Base-by-base conservation (phyloP, 164 flowering plant species). In the Hamamelis virginiana region DNA sequence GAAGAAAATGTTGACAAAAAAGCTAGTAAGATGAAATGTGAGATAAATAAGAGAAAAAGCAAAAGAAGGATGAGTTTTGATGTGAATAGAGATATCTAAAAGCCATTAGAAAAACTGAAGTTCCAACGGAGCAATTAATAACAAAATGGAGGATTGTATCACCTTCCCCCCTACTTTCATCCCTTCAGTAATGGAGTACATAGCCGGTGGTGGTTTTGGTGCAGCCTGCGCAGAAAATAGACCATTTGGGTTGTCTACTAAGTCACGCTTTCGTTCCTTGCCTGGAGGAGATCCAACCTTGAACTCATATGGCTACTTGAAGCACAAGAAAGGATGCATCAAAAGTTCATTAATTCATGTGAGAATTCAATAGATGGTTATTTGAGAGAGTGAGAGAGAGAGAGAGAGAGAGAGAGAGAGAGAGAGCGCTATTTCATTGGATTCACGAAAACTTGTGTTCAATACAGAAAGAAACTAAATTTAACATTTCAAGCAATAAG, bases 81-180 rank as follows among this genome's bases (percentile, higher is more conserved):
- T 15, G 62, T 28, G 21, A 27, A 59, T 28, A 33, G 61, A 23
- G 33, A 27, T 15, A 16, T 1, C 15, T 21, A 65, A 45, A 59
- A 41, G 59, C 8, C 13, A 67, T 59, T 8, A 26, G 25, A 45
- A 26, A 23, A 47, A 22, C 58, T 0, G 16, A 47, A 13, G 55
- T 2, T 21, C 10, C 5, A 25, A 25, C 13, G 4, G 27, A 1
- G 4, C 45, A 62, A 9, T 10, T 50, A 62, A 11, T 15, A 16
- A 70, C 62, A 5, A 23, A 9, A 41, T n/a, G 2, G 18, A n/a
- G 13, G 13, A 16, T 4, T 11, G 11, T 50, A 12, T 56, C 64
- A 91, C 95, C 94, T 89, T 91, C 64, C 98, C 97, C 45, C 97
- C 98, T 10, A 89, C 90, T 93, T 77, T 86, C 98, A 93, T 93